phyloP scores from a whole-genome alignment of 352 stramenopile species.

The Globisporangium paddicum region DNA sequence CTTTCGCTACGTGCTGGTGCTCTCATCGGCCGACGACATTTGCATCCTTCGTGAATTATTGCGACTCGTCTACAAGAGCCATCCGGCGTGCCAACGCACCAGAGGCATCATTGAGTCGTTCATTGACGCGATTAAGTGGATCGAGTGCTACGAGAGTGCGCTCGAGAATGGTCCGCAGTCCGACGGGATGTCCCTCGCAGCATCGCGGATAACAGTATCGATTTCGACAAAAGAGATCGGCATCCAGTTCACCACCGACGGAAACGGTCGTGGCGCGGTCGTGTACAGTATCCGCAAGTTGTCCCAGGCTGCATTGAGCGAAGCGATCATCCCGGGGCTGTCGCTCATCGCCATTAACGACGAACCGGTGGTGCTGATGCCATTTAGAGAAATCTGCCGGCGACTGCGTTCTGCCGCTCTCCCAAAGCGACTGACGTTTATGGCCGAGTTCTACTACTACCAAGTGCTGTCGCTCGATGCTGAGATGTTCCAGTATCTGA shows the following conservation, averaged over 20 bases:
- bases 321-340: slow-evolving; percentile 57
- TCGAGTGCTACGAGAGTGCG: slow-evolving; percentile 48
- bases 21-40: slow-evolving; percentile 58
- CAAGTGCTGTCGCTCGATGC: slow-evolving; percentile 65
- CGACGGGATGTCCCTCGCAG: slow-evolving; percentile 40
- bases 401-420: slow-evolving; percentile 53
- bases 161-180: slow-evolving; percentile 30
- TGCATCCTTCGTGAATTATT: slow-evolving; percentile 44
- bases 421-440: slow-evolving; percentile 79
- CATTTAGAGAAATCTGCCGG: slow-evolving; percentile 73
- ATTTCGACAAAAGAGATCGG: slow-evolving; percentile 82
- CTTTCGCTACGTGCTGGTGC: slow-evolving; percentile 66
- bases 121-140: slow-evolving; percentile 74
- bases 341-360: slow-evolving; percentile 83
- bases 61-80: slow-evolving; percentile 54
- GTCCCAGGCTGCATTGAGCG: slow-evolving; percentile 75
- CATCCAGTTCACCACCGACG: slow-evolving; percentile 79
- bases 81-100: slow-evolving; percentile 75
- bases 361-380: slow-evolving; percentile 72
- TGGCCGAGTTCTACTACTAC: slow-evolving; percentile 86
- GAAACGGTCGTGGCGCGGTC: slow-evolving; percentile 68
- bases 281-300: slow-evolving; percentile 74
- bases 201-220: slow-evolving; percentile 60
- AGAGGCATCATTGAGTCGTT: slow-evolving; percentile 50
- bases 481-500: slow-evolving; percentile 79